phyloP scores from a whole-genome alignment of 2,329 filamentous ascomycete species.

The Aureobasidium sp. region DNA sequence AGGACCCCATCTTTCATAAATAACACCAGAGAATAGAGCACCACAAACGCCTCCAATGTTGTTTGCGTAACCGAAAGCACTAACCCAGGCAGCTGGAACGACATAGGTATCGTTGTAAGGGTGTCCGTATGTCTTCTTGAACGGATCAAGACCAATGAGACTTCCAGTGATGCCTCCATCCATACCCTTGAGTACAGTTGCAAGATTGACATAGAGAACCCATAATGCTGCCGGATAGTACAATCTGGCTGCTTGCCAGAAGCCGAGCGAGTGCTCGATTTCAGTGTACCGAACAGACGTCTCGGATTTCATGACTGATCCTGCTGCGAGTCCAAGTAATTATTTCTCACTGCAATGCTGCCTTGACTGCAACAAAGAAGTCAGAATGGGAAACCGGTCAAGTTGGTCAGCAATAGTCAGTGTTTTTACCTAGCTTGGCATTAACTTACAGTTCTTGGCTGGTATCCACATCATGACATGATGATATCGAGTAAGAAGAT shows the following conservation, averaged over 20 bases:
- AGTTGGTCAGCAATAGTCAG: neutral
- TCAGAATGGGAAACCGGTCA: neutral
- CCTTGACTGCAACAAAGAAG: neutral
- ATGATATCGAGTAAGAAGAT: neutral
- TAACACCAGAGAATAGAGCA: neutral
- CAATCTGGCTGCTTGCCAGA: slow-evolving; percentile 9
- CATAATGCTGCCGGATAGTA: slow-evolving; percentile 12
- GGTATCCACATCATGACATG: neutral
- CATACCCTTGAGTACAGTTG: slow-evolving; percentile 5
- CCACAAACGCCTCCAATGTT: slow-evolving; percentile 6
- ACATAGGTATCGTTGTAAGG: slow-evolving; percentile 5
- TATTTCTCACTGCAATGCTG: neutral
- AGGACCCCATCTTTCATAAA: slow-evolving; percentile 10
- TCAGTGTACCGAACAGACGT: neutral
- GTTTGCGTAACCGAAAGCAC: slow-evolving; percentile 12
- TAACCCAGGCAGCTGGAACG: slow-evolving; percentile 10
- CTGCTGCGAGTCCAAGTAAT: neutral
- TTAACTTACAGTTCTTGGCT: neutral
- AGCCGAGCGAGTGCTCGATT: neutral
- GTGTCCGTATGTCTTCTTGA: slow-evolving; percentile 1
- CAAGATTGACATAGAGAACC: slow-evolving; percentile 5
- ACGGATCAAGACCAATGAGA: slow-evolving; percentile 7
- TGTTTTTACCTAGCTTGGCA: slow-evolving; percentile 4
- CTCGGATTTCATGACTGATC: slow-evolving; percentile 1
- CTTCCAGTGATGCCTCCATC: slow-evolving; percentile 7